These are phyloP conservation scores for Phytophthora pinifolia DNA, from an alignment of 352 stramenopile species.

Conservation along the genomic window DNA sequence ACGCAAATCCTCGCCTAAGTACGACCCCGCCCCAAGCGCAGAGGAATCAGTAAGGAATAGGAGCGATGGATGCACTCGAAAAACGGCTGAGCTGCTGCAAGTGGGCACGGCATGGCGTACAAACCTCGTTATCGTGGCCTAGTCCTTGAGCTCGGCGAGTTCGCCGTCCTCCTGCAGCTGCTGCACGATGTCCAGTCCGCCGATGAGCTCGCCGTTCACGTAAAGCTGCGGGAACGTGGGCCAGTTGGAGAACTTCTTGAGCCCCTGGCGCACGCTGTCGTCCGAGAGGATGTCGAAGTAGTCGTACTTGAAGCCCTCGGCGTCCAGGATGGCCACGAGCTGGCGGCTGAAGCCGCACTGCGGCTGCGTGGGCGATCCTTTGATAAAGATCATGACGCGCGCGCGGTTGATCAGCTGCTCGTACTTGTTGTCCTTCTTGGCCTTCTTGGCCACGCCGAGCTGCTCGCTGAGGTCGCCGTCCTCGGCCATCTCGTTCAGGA, in stretches of 20 bases:
- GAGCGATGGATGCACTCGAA: constrained; percentile 3
- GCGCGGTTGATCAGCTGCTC: constrained; percentile 88
- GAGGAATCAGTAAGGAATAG: constrained; percentile 20
- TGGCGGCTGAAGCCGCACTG: constrained; percentile 96
- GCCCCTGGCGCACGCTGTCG: constrained; percentile 94
- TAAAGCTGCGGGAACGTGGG: constrained; percentile 98
- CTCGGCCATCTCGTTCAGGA: constrained; percentile 94
- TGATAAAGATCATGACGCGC: constrained; percentile 99
- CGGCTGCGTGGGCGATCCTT: constrained; percentile 91
- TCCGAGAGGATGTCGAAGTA: constrained; percentile 98
- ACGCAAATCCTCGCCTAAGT: constrained; percentile 73
- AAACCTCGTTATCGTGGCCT: constrained; percentile 16
- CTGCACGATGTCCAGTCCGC: constrained; percentile 97
- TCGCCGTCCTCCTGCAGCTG: constrained; percentile 93
- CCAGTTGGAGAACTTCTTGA: constrained; percentile 99
- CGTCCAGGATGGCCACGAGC: constrained; percentile 93
- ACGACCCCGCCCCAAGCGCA: neutral
- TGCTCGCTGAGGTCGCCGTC: constrained; percentile 90
- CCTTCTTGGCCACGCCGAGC: constrained; percentile 88
- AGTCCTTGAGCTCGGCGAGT: constrained; percentile 77
- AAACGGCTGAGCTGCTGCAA: neutral
- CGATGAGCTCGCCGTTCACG: constrained; percentile 96
- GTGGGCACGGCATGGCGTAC: no score
- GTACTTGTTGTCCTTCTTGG: constrained; percentile 87
- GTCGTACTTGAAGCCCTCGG: constrained; percentile 91